Conservation (phyloP, 2,329 filamentous ascomycete genomes). For the Lasiodiplodia sp. region DNA sequence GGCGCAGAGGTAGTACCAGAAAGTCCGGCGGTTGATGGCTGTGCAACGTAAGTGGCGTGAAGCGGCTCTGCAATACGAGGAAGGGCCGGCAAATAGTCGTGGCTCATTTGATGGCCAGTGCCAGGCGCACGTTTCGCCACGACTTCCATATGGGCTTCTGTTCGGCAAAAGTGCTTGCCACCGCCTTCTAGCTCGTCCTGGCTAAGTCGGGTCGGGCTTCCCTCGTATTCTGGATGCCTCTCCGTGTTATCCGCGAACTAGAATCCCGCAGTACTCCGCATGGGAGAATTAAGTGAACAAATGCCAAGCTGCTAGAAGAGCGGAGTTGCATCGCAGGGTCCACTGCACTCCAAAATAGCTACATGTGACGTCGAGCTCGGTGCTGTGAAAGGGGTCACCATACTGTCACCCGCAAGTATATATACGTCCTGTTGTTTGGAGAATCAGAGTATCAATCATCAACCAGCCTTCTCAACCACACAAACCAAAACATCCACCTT, state of each 20-base stretch:
- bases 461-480: not conserved
- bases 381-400: not conserved
- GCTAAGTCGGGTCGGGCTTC: not conserved
- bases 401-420: not conserved
- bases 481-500: not conserved
- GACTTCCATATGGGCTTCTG: not conserved
- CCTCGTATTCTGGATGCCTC: not conserved
- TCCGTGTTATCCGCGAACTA: not conserved
- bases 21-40: not conserved
- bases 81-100: not conserved
- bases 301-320: slow-evolving; percentile 8
- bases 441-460: not conserved
- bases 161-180: slow-evolving; percentile 3
- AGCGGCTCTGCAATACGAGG: slow-evolving; percentile 19
- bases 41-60: slow-evolving; percentile 12
- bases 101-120: not conserved
- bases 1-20: not conserved
- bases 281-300: not conserved
- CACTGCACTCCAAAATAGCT: slow-evolving; percentile 3
- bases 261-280: slow-evolving; percentile 11
- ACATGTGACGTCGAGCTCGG: slow-evolving; percentile 15
- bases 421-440: not conserved
- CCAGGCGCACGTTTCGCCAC: slow-evolving; percentile 1
- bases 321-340: slow-evolving; percentile 4
- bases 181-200: not conserved